Conservation (phyloP, 2,329 filamentous ascomycete genomes). For the Botrytis porri region DNA sequence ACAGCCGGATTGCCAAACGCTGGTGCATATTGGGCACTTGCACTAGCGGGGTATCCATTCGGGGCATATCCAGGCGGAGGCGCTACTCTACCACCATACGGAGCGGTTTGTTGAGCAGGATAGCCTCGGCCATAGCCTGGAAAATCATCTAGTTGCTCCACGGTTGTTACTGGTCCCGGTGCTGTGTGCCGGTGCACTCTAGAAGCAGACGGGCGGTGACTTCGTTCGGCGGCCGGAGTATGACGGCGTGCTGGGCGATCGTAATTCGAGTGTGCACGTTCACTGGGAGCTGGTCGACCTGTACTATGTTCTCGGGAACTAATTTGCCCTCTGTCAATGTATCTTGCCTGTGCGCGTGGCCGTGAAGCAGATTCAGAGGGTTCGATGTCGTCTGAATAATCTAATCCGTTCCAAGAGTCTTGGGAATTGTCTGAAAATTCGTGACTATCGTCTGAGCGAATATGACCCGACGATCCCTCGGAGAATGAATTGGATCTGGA, state of each 20-base stretch:
- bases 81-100: constrained; percentile 28
- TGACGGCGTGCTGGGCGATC: constrained; percentile 40
- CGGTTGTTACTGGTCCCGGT: constrained; percentile 56
- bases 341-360: constrained; percentile 30
- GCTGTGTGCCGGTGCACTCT: constrained; percentile 44
- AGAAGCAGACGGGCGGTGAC: constrained; percentile 40
- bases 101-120: constrained; percentile 36
- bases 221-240: constrained; percentile 36
- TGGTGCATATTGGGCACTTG: constrained; percentile 30
- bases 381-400: constrained; percentile 50
- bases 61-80: constrained; percentile 35
- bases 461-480: constrained; percentile 35
- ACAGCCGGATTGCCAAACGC: constrained; percentile 30
- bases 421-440: constrained; percentile 42
- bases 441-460: constrained; percentile 38
- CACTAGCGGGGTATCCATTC: constrained; percentile 32
- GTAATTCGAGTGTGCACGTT: constrained; percentile 24
- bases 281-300: constrained; percentile 40
- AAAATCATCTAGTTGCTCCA: constrained; percentile 65
- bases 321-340: constrained; percentile 28
- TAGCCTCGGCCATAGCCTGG: constrained; percentile 45
- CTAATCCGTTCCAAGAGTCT: constrained; percentile 35
- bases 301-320: constrained; percentile 30
- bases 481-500: constrained; percentile 33
- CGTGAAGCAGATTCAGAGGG: constrained; percentile 58